These are phyloP conservation scores for Triglochin maritima DNA, from an alignment of 106 monocot genomes.

Conservation along the genomic window DNA sequence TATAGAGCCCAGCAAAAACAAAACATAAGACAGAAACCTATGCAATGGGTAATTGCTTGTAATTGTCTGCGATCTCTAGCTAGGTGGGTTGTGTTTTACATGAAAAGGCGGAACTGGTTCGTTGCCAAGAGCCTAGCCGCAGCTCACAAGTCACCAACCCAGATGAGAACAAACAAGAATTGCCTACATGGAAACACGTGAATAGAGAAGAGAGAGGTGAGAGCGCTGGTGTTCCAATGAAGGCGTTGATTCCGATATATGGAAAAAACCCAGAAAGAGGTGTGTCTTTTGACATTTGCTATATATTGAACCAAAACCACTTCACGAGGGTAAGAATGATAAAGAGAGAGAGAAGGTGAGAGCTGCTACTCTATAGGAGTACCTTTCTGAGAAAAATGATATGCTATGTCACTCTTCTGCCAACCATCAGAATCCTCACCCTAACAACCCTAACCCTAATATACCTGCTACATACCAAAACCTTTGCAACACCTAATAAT, in stretches of 20 bases:
- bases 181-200: conserved; percentile 19
- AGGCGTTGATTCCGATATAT: conserved; percentile 11
- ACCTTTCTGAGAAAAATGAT: too few relatives aligned
- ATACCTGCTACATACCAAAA: not conserved
- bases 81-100: too few relatives aligned
- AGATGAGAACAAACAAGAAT: conserved; percentile 35
- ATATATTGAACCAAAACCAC: conserved; percentile 7
- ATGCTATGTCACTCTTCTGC: too few relatives aligned
- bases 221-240: not conserved
- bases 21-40: too few relatives aligned
- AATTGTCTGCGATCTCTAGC: too few relatives aligned
- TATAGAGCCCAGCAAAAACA: too few relatives aligned
- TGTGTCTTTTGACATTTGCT: conserved; percentile 12
- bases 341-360: too few relatives aligned
- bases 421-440: conserved; percentile 28
- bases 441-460: not conserved
- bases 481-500: not conserved
- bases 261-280: conserved; percentile 1
- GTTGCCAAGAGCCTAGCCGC: not conserved
- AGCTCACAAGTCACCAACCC: conserved; percentile 30
- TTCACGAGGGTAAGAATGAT: conserved; percentile 29
- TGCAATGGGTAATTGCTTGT: too few relatives aligned
- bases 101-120: too few relatives aligned
- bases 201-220: not conserved
- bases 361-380: too few relatives aligned